Evolutionary conservation across 1,284 basidiomycete genomes (phyloP).

Genomic region (Amylostereum areolatum): DNA sequence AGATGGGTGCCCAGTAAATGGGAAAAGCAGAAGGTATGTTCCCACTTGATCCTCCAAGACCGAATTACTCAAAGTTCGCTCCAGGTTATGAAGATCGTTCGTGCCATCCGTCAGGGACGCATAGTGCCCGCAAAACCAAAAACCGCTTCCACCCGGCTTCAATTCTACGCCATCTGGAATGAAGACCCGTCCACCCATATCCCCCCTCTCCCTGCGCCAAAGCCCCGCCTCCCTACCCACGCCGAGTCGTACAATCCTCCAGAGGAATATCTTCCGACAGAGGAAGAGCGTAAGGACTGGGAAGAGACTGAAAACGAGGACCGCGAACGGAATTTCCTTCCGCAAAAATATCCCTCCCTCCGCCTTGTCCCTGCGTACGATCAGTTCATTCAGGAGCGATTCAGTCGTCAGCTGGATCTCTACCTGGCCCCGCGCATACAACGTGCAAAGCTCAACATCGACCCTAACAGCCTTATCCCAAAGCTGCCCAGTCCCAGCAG

Average conservation of each 20-base stretch:
- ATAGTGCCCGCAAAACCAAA: constrained; percentile 89
- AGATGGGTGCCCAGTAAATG: constrained; percentile 98
- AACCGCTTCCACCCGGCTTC: constrained; percentile 58
- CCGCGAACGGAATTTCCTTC: constrained; percentile 86
- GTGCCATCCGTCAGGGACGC: constrained; percentile 93
- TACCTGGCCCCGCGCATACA: constrained; percentile 96
- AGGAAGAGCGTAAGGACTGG: constrained; percentile 82
- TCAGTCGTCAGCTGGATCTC: constrained; percentile 92
- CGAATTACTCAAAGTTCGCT: not conserved
- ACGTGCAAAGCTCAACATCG: constrained; percentile 81
- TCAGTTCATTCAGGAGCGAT: constrained; percentile 90
- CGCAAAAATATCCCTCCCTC: constrained; percentile 81
- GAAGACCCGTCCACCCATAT: constrained; percentile 57
- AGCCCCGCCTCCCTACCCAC: constrained; percentile 84
- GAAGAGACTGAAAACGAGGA: constrained; percentile 86
- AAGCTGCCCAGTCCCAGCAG: constrained; percentile 94
- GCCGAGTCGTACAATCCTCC: constrained; percentile 98
- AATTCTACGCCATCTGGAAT: constrained; percentile 91
- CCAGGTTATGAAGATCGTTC: constrained; percentile 99
- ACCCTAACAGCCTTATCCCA: constrained; percentile 88
- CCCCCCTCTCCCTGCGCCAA: constrained; percentile 90
- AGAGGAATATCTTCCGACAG: constrained; percentile 90
- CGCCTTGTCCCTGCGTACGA: constrained; percentile 91
- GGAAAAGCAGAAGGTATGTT: constrained; percentile 94
- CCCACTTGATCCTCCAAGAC: not conserved